Base-by-base conservation (phyloP, 2,329 filamentous ascomycete species). In the Coniochaeta hoffmannii region DNA sequence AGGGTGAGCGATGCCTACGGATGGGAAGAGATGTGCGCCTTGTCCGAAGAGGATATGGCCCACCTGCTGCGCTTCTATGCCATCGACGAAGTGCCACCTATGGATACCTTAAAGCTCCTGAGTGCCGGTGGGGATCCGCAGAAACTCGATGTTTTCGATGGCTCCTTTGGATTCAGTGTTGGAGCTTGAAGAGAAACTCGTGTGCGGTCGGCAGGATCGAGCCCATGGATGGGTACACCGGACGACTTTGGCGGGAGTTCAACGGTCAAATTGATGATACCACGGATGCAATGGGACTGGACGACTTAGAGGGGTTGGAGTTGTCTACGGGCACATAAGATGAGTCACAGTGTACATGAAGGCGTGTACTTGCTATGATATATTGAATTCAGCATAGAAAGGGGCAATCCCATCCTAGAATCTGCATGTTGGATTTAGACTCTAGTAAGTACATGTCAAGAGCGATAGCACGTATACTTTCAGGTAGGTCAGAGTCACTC, bases 1-100 rank as follows among this genome's bases (percentile, higher is more conserved):
- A 87, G 83, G 60, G 89, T 97, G 34, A 97, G 92, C 73, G 90
- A 97, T 63, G 79, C 85, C 34, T 97, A 93, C 78, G 86, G 80
- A 54, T 83, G 95, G 68, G 87, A 95, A 58, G 88, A 97, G 59
- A 81, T 97, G 62, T 92, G 90, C 62, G 81, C 82, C 32, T 85
- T 97, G 79, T 83, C 82, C 19, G 89, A 94, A 53, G 81, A 87
- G 63, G 92, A 92, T 64, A 96, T 97, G 88, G 85, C 89, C 55
- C 81, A 79, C 55, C 75, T 97, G n/a, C 73, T 97, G 35, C 75
- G 77, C n/a, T 92, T 86, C 67, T 97, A 95, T 62, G 71, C 71
- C 0, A 65, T 73, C 1, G 75, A 77, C 58, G 75, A 79, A 55
- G 83, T 85, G 1, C 83, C 83, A 3, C 65, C 75, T 1, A 68